phyloP scores from a whole-genome alignment of 495 filamentous ascomycete species.

The Halenospora varia region DNA sequence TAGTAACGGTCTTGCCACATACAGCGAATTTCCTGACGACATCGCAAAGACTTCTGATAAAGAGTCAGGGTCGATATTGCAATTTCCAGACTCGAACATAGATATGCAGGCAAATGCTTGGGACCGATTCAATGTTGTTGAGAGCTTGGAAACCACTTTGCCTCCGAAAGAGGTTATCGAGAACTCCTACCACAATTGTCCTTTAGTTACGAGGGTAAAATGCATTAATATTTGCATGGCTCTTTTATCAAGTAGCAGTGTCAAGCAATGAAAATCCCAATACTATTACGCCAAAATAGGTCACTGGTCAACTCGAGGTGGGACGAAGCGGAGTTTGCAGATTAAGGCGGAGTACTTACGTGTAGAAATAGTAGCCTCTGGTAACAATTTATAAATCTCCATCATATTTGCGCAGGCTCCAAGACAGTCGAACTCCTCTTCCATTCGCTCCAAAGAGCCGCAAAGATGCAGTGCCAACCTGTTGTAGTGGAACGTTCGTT shows the following conservation, averaged over 20 bases:
- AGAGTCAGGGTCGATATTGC: conserved; percentile 20
- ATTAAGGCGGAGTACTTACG: background rate
- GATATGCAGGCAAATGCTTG: conserved; percentile 28
- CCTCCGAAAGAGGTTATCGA: background rate
- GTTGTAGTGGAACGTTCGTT: background rate
- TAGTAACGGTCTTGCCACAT: conserved; percentile 25
- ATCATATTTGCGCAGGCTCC: conserved; percentile 16
- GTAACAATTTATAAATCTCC: conserved; percentile 15
- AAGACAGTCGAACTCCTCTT: background rate
- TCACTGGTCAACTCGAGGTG: background rate
- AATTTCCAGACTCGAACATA: conserved; percentile 29
- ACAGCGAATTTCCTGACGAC: conserved; percentile 31
- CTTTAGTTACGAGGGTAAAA: too few species aligned
- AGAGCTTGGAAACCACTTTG: conserved; percentile 6
- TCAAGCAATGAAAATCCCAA: too few species aligned
- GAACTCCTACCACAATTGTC: background rate
- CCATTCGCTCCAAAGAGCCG: background rate
- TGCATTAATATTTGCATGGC: too few species aligned
- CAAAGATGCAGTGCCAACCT: background rate
- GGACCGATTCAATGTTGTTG: background rate
- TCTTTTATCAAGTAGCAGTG: too few species aligned
- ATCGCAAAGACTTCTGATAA: conserved; percentile 29
- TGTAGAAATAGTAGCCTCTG: conserved; percentile 20
- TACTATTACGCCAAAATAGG: too few species aligned
- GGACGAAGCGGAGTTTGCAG: background rate